Evolutionary conservation across 306 rosid genomes (phyloP).

Genomic region (Vigna angularis): DNA sequence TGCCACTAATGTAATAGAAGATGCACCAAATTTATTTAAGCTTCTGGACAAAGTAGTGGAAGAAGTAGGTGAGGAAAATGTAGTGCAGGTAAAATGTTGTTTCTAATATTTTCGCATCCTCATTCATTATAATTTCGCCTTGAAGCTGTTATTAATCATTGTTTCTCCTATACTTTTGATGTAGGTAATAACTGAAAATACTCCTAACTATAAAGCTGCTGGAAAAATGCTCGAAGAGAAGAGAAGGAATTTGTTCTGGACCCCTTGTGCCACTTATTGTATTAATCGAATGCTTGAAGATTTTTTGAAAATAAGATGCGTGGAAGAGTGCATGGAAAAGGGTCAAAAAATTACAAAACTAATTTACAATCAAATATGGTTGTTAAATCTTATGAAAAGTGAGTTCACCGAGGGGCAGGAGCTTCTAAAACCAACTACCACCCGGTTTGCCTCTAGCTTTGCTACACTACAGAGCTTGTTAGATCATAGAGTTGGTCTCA

Average conservation of each 20-base stretch:
- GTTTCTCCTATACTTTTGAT: conserved; percentile 43
- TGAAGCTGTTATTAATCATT: conserved; percentile 35
- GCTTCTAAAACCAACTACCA: conserved; percentile 72
- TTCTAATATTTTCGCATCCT: conserved; percentile 43
- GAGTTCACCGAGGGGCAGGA: conserved; percentile 84
- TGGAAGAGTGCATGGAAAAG: conserved; percentile 88
- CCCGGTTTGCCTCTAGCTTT: conserved; percentile 78
- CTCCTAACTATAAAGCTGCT: conserved; percentile 76
- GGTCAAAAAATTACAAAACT: conserved; percentile 80
- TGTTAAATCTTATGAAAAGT: conserved; percentile 83
- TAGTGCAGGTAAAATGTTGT: conserved; percentile 82
- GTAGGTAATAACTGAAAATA: conserved; percentile 86
- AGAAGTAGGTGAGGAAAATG: conserved; percentile 90
- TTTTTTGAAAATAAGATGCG: conserved; percentile 76
- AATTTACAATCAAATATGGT: conserved; percentile 84
- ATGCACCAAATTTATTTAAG: conserved; percentile 76
- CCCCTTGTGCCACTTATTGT: conserved; percentile 86
- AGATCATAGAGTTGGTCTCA: conserved; percentile 77
- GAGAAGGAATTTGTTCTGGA: conserved; percentile 89
- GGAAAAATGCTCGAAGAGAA: conserved; percentile 95
- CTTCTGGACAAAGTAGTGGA: conserved; percentile 86
- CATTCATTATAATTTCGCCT: conserved; percentile 38
- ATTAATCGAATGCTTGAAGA: conserved; percentile 84
- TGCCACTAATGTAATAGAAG: conserved; percentile 73
- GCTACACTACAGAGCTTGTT: conserved; percentile 77